Conservation (phyloP, 257 asterid genomes). For the Paraleonurus japonicus region DNA sequence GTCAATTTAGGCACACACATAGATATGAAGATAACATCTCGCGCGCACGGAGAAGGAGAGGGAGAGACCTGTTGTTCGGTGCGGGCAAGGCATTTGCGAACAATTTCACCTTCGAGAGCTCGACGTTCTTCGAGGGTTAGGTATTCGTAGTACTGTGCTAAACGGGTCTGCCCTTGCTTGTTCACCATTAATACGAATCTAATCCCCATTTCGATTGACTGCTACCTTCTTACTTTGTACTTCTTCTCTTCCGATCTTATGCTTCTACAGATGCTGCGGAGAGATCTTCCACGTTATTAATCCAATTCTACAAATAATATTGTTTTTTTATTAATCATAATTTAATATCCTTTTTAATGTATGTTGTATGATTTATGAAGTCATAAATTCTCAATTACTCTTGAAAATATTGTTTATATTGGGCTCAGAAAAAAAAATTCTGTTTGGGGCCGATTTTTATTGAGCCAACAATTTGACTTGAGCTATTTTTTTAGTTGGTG, state of each 20-base stretch:
- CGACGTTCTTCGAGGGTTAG: slow-evolving; percentile 90
- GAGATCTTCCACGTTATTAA: not conserved
- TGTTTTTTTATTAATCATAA: too few species aligned
- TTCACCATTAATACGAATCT: slow-evolving; percentile 96
- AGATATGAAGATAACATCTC: not conserved
- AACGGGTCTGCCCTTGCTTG: slow-evolving; percentile 98
- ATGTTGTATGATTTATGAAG: too few species aligned
- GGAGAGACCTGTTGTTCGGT: slow-evolving; percentile 71
- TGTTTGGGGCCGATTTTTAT: too few species aligned
- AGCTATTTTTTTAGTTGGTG: too few species aligned
- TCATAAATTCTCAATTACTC: too few species aligned
- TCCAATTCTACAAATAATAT: too few species aligned
- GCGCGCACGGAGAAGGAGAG: not conserved
- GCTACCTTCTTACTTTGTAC: not conserved
- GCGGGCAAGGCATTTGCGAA: slow-evolving; percentile 97
- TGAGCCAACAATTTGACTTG: too few species aligned
- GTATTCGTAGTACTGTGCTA: slow-evolving; percentile 95
- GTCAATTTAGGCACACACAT: not conserved
- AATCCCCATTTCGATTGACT: slow-evolving; percentile 60
- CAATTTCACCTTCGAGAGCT: slow-evolving; percentile 98
- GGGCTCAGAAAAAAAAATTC: too few species aligned
- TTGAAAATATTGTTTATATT: too few species aligned
- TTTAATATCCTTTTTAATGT: too few species aligned
- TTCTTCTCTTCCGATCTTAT: slow-evolving; percentile 13
- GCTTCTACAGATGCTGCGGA: not conserved